phyloP scores from a whole-genome alignment of 164 flowering plant genomes.

The Vitis riparia region DNA sequence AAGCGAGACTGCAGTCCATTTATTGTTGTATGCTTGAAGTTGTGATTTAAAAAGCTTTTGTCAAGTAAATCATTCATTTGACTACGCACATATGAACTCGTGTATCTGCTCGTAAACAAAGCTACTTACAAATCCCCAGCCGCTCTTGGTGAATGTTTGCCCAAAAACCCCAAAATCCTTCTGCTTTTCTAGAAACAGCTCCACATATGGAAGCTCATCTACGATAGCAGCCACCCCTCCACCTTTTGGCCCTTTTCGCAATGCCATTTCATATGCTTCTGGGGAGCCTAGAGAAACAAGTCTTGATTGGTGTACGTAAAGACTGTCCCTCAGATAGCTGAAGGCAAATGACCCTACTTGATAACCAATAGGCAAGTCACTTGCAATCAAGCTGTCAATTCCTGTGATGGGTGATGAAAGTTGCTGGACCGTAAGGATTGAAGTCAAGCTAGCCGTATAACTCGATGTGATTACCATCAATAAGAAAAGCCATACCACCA shows the following conservation, averaged over 20 bases:
- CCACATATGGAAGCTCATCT: conserved; percentile 80
- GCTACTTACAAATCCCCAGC: conserved; percentile 92
- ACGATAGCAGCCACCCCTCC: conserved; percentile 83
- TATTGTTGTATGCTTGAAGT: not conserved
- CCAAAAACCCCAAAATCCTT: conserved; percentile 62
- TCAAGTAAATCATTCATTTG: not conserved
- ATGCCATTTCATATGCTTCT: conserved; percentile 60
- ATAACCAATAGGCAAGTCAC: conserved; percentile 60
- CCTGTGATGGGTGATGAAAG: conserved; percentile 72
- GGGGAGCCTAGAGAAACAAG: conserved; percentile 44
- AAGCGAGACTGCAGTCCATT: not conserved
- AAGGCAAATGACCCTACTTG: conserved; percentile 78
- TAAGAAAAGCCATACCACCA: conserved; percentile 81
- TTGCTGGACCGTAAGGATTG: conserved; percentile 78
- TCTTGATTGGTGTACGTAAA: conserved; percentile 47
- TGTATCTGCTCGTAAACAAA: not conserved
- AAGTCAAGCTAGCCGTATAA: conserved; percentile 85
- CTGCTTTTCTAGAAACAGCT: conserved; percentile 52
- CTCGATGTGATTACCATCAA: conserved; percentile 72
- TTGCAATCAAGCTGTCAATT: conserved; percentile 63
- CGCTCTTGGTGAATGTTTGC: conserved; percentile 61
- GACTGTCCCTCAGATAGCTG: conserved; percentile 46
- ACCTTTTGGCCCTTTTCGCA: conserved; percentile 46
- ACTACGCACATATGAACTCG: not conserved
- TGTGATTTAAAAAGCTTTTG: not conserved